A percentile compares a stretch with the other conserved stretches of the same genome.
phyloP scores from a whole-genome alignment of 768 basidiomycete species.

The Austroboletus eburneus region DNA sequence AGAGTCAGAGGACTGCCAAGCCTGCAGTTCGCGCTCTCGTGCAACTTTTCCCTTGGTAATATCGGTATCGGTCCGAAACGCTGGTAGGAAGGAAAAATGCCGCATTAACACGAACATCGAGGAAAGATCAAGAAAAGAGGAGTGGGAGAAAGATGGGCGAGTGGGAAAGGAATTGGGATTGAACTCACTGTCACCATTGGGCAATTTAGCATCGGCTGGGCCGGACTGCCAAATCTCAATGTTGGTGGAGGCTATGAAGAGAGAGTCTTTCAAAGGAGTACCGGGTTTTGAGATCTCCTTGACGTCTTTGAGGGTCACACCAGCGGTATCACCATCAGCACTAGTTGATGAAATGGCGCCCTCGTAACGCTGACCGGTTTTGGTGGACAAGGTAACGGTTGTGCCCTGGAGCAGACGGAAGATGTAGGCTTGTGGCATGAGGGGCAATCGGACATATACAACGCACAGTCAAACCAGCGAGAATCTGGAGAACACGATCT shows the following conservation, averaged over 20 bases:
- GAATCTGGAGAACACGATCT: slow-evolving; percentile 59
- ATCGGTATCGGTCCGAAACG: slow-evolving; percentile 80
- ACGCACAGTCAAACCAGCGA: slow-evolving; percentile 70
- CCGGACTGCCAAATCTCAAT: slow-evolving; percentile 73
- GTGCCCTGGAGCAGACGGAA: slow-evolving; percentile 51
- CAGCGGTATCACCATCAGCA: slow-evolving; percentile 62
- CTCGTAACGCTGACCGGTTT: slow-evolving; percentile 68
- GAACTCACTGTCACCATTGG: slow-evolving; percentile 69
- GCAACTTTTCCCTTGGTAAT: slow-evolving; percentile 55
- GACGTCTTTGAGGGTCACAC: slow-evolving; percentile 73
- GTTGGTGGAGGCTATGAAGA: slow-evolving; percentile 68
- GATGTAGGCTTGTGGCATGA: slow-evolving; percentile 13
- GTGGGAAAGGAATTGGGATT: background rate
- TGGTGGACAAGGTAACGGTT: slow-evolving; percentile 71
- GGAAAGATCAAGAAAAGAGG: background rate
- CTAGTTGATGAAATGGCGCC: slow-evolving; percentile 61
- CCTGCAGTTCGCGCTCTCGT: slow-evolving; percentile 76
- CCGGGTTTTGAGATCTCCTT: slow-evolving; percentile 67
- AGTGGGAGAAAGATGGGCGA: background rate
- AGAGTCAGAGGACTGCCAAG: slow-evolving; percentile 55
- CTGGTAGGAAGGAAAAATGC: slow-evolving; percentile 35
- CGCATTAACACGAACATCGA: slow-evolving; percentile 11
- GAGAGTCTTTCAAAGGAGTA: slow-evolving; percentile 62
- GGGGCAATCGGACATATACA: slow-evolving; percentile 9
- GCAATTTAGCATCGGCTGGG: slow-evolving; percentile 63